Percentiles rank a stretch among this genome's conserved stretches.
Evolutionary conservation across 1,139 yeast species (phyloP).

Genomic region (Candida tetrigidarum): DNA sequence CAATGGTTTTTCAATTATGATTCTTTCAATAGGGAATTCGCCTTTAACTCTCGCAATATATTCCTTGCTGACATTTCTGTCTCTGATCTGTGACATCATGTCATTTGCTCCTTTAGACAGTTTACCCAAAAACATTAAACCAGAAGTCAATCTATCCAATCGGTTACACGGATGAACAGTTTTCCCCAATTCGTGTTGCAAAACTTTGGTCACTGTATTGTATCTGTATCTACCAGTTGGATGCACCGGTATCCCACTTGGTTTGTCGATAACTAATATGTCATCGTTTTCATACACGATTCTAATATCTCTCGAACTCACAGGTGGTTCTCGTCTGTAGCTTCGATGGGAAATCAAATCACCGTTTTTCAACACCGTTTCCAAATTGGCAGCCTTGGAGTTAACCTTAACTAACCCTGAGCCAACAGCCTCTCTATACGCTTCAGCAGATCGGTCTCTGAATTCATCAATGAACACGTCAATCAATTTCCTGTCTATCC

Average conservation of each 20-base stretch:
- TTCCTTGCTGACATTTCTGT: slow-evolving; percentile 76
- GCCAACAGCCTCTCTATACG: slow-evolving; percentile 69
- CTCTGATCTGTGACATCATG: slow-evolving; percentile 74
- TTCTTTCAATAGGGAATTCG: slow-evolving; percentile 62
- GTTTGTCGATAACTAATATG: slow-evolving; percentile 86
- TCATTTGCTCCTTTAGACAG: slow-evolving; percentile 79
- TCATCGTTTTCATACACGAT: slow-evolving; percentile 83
- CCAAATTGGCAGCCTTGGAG: slow-evolving; percentile 62
- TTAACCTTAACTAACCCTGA: slow-evolving; percentile 78
- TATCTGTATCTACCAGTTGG: slow-evolving; percentile 93
- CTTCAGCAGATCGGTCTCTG: slow-evolving; percentile 73
- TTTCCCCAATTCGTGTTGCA: slow-evolving; percentile 67
- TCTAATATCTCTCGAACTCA: slow-evolving; percentile 67
- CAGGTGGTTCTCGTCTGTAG: slow-evolving; percentile 93
- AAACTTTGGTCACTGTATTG: slow-evolving; percentile 83
- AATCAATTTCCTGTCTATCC: slow-evolving; percentile 80
- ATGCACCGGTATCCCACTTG: slow-evolving; percentile 95
- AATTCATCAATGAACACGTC: slow-evolving; percentile 88
- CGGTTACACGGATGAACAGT: slow-evolving; percentile 89
- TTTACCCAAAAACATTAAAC: slow-evolving; percentile 91
- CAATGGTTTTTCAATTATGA: slow-evolving; percentile 70
- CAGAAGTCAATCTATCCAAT: slow-evolving; percentile 89
- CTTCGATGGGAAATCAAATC: slow-evolving; percentile 82
- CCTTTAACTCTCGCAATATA: slow-evolving; percentile 91
- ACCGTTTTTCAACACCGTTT: slow-evolving; percentile 76